Evolutionary conservation across 192 early-diverging fungal species (phyloP), one percentile per base, ranked within the genome.

Genomic region (Backusella circina): DNA sequence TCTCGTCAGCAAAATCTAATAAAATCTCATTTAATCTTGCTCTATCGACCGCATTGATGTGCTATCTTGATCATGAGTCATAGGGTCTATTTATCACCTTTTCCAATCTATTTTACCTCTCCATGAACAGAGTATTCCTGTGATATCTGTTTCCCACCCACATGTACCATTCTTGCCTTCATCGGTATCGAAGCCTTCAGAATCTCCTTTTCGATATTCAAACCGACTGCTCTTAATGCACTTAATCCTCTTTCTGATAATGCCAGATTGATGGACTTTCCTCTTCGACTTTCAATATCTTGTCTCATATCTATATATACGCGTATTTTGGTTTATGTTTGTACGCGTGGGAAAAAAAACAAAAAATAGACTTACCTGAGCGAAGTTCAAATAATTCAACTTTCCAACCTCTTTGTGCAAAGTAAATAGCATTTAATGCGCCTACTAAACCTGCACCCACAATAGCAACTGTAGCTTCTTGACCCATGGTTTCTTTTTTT

Each of bases 371-470:
- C 30, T 68, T 85, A 94, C 92, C 93, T 86, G 88, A 84, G 10
- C 97, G 89, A 67, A 90, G 84, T 75, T 99, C 97, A 77, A 89
- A 98, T 36, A 99, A 80, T 26, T 90, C 87, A 3, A 99, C 96
- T 33, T 86, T 82, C 95, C 95, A 99, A 7, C 95, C 95, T 68
- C 94, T 90, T 82, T 92, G 88, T 32, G 95, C 96, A 88, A 96
- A 92, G 82, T 95, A 97, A 70, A 97, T 91, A 12, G 95, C 92
- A 23, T 90, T 85, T 44, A 99, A 88, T 1, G 93, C 86, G 3
- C 97, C 97, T 21, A 99, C 97, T 32, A 95, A 91, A n/a, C 97
- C 97, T 66, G 92, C 97, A 51, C 97, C 97, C 4, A 99, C 85
- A 71, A 99, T 87, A 16, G 86, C 88, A 7, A 96, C 95, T 28